Evolutionary conservation across 2,329 filamentous ascomycete genomes (phyloP), one percentile per base, ranked within the genome.

Genomic region (Pyricularia grisea): DNA sequence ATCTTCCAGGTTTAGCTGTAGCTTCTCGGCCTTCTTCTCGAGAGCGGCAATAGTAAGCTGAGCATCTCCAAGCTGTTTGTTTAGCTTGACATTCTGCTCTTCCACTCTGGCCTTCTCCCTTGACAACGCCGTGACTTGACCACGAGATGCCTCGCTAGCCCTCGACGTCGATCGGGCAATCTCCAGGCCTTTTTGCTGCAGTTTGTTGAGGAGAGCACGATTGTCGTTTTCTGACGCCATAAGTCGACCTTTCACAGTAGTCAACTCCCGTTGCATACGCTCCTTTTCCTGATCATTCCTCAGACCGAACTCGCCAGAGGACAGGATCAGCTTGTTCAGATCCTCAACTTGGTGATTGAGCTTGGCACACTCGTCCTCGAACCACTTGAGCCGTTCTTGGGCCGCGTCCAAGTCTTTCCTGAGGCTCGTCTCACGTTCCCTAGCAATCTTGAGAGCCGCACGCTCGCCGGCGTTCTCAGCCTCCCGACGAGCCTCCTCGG

Each of bases 201-300:
- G 85, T 79, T 98, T 98, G 81, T 97, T 98, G 72, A 98, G 85
- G n/a, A 99, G 83, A 5, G 93, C 90, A 67, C 93, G 90, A 75
- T 98, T 98, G 79, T 98, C 94, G 74, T 98, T 97, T 77, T 99
- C 94, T 0, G 94, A 98, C 28, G 94, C 95, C 9, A 90, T 86
- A 60, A 99, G 83, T 27, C 94, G 90, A 70, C 94, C 94, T 78
- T 95, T 97, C 73, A 97, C 87, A 0, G 94, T 97, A 27, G 92
- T 90, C 7, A 98, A 85, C 77, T 99, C 95, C 27, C 93, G 88
- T 78, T 98, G 94, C 64, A 97, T 84, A 50, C 95, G 90, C 77
- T 97, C 93, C 78, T 98, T 98, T 72, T 94, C 91, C 76, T 97
- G 93, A 74, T 98, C 95, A 74, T 96, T 92, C 74, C 93, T 92